phyloP scores from a whole-genome alignment of 2,329 filamentous ascomycete species.

The Aspergillus glaucus region DNA sequence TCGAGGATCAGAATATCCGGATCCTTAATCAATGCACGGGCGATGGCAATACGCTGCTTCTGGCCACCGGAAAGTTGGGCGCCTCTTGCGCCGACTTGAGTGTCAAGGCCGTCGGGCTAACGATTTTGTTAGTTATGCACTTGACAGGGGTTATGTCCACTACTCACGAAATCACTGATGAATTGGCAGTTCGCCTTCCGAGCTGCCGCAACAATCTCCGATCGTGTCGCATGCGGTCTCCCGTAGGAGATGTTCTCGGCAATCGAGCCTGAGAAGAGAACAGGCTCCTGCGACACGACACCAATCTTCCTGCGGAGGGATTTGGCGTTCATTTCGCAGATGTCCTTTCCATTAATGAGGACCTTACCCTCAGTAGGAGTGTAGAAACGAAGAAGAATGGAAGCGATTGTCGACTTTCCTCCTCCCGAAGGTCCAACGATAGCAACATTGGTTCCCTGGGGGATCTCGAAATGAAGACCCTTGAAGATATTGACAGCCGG shows the following conservation, averaged over 20 bases:
- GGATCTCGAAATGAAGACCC: slow-evolving; percentile 81
- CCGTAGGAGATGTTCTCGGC: slow-evolving; percentile 87
- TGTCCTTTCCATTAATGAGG: slow-evolving; percentile 75
- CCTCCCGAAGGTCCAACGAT: slow-evolving; percentile 95
- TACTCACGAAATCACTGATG: slow-evolving; percentile 77
- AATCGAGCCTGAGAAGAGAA: slow-evolving; percentile 75
- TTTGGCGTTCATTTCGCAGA: slow-evolving; percentile 84
- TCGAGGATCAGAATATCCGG: slow-evolving; percentile 96
- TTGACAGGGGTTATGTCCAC: neutral
- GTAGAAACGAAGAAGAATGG: slow-evolving; percentile 88
- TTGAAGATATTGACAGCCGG: slow-evolving; percentile 90
- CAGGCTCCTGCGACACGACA: slow-evolving; percentile 91
- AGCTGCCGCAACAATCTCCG: slow-evolving; percentile 80
- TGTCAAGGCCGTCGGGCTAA: slow-evolving; percentile 84
- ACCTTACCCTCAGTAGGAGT: slow-evolving; percentile 71
- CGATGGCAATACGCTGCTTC: slow-evolving; percentile 96
- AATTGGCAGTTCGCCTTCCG: slow-evolving; percentile 93
- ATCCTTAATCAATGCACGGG: slow-evolving; percentile 85
- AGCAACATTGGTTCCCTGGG: slow-evolving; percentile 87
- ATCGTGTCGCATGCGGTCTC: slow-evolving; percentile 66
- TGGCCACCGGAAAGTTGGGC: slow-evolving; percentile 93
- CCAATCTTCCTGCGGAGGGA: slow-evolving; percentile 87
- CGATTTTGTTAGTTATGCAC: slow-evolving; percentile 8
- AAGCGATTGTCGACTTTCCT: slow-evolving; percentile 91
- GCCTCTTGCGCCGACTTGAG: slow-evolving; percentile 82